These are phyloP conservation scores for Clarireedia homoeocarpa DNA, from an alignment of 2,329 filamentous ascomycete species.

Conservation along the genomic window DNA sequence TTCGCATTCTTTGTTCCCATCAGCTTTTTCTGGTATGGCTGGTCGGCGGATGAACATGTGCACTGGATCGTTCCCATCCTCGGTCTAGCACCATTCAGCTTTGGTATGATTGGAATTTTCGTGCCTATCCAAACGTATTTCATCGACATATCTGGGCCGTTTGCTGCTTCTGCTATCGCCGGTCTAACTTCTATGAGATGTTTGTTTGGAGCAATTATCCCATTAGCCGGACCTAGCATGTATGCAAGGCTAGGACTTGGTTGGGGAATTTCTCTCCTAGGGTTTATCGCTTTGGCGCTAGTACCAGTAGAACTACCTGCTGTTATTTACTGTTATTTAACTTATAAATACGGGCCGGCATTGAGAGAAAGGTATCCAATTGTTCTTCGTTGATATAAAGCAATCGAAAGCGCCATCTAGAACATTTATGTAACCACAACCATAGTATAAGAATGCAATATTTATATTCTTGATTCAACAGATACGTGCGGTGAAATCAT, in stretches of 20 bases:
- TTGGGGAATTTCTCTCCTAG: slow-evolving; percentile 24
- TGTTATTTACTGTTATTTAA: too few species aligned
- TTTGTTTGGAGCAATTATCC: slow-evolving; percentile 44
- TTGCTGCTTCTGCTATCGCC: slow-evolving; percentile 35
- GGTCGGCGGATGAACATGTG: slow-evolving; percentile 44
- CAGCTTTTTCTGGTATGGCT: slow-evolving; percentile 49
- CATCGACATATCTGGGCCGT: slow-evolving; percentile 38
- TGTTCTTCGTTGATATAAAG: not conserved
- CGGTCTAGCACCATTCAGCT: slow-evolving; percentile 39
- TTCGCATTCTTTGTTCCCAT: slow-evolving; percentile 45
- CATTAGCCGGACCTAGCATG: slow-evolving; percentile 42
- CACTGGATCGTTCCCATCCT: slow-evolving; percentile 51
- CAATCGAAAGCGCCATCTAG: too few species aligned
- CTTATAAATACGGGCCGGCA: not conserved
- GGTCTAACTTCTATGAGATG: slow-evolving; percentile 18
- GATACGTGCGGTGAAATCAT: too few species aligned
- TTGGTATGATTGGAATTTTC: slow-evolving; percentile 39
- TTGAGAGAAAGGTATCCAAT: not conserved
- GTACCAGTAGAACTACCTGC: slow-evolving; percentile 46
- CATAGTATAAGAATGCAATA: too few species aligned
- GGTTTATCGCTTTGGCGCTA: slow-evolving; percentile 34
- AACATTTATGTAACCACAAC: too few species aligned
- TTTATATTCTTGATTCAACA: too few species aligned
- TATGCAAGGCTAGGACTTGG: slow-evolving; percentile 39
- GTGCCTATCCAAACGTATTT: slow-evolving; percentile 34